Percentiles rank a stretch among this genome's conserved stretches.
These are phyloP conservation scores for Phoma sp. DNA, from an alignment of 2,329 filamentous ascomycete species.

Conservation along the genomic window DNA sequence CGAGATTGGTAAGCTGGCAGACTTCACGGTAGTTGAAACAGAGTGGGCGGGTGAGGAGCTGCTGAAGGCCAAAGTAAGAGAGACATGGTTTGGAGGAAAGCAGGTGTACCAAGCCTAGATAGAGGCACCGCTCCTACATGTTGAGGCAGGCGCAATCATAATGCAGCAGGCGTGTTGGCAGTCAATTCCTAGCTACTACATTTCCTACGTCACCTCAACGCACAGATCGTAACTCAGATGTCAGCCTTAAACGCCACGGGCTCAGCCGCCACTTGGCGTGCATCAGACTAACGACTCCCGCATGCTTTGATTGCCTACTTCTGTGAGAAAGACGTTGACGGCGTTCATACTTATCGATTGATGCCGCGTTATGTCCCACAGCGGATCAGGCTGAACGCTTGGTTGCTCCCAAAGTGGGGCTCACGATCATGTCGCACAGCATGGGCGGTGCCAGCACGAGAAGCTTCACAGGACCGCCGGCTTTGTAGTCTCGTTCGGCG, in stretches of 20 bases:
- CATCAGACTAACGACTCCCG: neutral
- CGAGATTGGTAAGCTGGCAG: conserved; percentile 60
- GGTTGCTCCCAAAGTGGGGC: neutral
- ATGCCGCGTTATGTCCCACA: neutral
- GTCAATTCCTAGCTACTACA: neutral
- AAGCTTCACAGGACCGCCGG: neutral
- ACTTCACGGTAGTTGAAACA: conserved; percentile 63
- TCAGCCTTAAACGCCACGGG: conserved; percentile 9
- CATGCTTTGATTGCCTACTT: neutral
- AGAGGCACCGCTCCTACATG: neutral
- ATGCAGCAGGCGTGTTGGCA: conserved; percentile 1
- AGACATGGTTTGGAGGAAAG: conserved; percentile 62
- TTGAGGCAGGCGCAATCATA: conserved; percentile 3
- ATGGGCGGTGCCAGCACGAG: neutral
- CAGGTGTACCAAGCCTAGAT: conserved; percentile 27
- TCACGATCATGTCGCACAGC: neutral
- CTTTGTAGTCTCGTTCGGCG: neutral
- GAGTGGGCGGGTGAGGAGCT: conserved; percentile 56
- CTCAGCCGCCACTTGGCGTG: conserved; percentile 12
- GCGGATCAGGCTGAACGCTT: neutral
- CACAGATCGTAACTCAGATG: neutral
- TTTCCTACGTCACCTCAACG: neutral
- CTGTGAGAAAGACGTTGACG: neutral
- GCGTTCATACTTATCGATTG: neutral
- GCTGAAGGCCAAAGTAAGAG: conserved; percentile 53